Conservation (phyloP, 345 rosid genomes). For the Euphorbia peplus region DNA sequence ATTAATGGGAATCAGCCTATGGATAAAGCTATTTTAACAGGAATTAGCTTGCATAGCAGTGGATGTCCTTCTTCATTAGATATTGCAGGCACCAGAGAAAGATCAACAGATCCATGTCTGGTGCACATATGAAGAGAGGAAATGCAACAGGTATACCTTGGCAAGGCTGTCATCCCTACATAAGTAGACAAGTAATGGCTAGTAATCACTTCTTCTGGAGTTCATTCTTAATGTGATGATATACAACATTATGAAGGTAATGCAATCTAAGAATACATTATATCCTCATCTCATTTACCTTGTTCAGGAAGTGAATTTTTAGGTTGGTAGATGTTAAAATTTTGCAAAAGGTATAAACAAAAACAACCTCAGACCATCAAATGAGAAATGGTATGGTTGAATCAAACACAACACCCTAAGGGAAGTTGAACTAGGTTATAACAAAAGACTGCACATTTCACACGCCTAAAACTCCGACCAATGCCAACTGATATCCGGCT, state of each 20-base stretch:
- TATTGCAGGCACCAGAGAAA: too few relatives aligned
- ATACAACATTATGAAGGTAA: slow-evolving; percentile 18
- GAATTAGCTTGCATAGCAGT: too few relatives aligned
- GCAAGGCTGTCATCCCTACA: too few relatives aligned
- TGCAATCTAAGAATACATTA: background rate
- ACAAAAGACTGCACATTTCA: slow-evolving; percentile 2
- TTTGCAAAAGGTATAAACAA: background rate
- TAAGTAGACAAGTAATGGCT: slow-evolving; percentile 47
- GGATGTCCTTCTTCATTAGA: too few relatives aligned
- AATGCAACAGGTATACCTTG: too few relatives aligned
- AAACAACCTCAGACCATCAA: background rate
- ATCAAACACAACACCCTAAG: background rate
- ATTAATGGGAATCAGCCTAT: too few relatives aligned
- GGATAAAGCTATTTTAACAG: too few relatives aligned
- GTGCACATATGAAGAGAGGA: too few relatives aligned
- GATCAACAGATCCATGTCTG: too few relatives aligned
- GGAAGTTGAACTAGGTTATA: background rate
- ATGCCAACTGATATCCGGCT: background rate
- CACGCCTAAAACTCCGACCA: background rate
- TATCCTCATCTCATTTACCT: background rate
- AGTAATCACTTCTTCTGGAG: background rate
- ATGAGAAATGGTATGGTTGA: background rate
- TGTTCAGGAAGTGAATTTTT: slow-evolving; percentile 14
- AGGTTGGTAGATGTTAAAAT: background rate
- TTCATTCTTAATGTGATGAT: too few relatives aligned